These are phyloP conservation scores for Hydnum rufescens DNA, from an alignment of 768 basidiomycete genomes.

Conservation along the genomic window DNA sequence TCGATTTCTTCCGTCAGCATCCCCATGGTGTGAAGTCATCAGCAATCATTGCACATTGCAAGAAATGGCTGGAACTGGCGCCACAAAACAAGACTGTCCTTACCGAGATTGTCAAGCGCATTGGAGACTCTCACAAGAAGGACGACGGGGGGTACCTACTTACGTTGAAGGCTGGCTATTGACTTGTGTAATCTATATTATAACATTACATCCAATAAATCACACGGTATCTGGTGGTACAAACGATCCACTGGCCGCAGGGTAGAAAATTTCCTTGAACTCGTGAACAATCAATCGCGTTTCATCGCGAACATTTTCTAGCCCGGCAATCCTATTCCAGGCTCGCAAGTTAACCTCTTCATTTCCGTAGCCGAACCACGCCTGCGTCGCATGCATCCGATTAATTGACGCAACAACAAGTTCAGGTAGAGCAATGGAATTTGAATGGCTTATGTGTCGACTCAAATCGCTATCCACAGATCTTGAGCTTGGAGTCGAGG, in stretches of 20 bases:
- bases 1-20: background rate
- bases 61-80: background rate
- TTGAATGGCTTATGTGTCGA: background rate
- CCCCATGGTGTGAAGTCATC: background rate
- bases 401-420: background rate
- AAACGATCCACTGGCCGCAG: background rate
- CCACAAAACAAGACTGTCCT: conserved; percentile 13
- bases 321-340: background rate
- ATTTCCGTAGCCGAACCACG: conserved; percentile 1
- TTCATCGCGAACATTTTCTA: background rate
- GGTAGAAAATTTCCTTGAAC: background rate
- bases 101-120: conserved; percentile 29
- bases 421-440: background rate
- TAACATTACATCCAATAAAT: no score
- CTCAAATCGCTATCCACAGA: background rate
- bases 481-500: background rate
- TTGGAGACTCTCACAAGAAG: conserved; percentile 5
- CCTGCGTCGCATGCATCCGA: background rate
- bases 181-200: no score
- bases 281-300: background rate
- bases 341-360: background rate
- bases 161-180: background rate
- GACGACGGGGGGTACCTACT: background rate
- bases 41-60: background rate
- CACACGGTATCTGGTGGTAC: no score